Evolutionary conservation across 192 early-diverging fungal species (phyloP).

Genomic region (Coemansia sp.): DNA sequence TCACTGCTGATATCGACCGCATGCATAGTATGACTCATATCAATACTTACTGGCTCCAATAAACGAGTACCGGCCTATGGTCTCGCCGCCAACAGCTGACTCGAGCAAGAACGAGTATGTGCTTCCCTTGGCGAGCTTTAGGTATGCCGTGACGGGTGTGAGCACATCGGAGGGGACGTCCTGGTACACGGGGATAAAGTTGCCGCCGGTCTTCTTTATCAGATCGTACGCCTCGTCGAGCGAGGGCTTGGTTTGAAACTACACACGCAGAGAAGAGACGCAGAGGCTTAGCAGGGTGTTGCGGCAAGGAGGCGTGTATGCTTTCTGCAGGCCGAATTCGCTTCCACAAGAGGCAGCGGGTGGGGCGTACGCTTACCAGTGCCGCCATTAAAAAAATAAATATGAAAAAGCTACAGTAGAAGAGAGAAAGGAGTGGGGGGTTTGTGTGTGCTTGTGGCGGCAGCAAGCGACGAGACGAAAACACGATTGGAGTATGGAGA

Average conservation of each 20-base stretch:
- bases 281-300: background rate
- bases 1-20: background rate
- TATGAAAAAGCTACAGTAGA: background rate
- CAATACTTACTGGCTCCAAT: conserved; percentile 73
- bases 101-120: conserved; percentile 95
- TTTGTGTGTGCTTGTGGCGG: conserved; percentile 3
- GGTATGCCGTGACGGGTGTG: conserved; percentile 95
- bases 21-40: conserved; percentile 18
- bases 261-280: conserved; percentile 1
- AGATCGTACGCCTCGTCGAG: conserved; percentile 68
- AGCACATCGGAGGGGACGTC: conserved; percentile 88
- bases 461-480: background rate
- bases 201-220: conserved; percentile 63
- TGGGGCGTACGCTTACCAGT: conserved; percentile 18
- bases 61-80: conserved; percentile 94
- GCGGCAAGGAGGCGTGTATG: background rate
- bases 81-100: conserved; percentile 90
- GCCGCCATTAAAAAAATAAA: conserved; percentile 6
- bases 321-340: background rate
- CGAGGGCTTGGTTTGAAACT: conserved; percentile 60
- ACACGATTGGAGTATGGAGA: background rate
- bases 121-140: conserved; percentile 76
- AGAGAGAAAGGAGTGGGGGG: background rate
- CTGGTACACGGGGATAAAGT: conserved; percentile 88
- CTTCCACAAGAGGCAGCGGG: background rate